These are phyloP conservation scores for Paxillus involutus DNA, from an alignment of 768 basidiomycete species.

Conservation along the genomic window DNA sequence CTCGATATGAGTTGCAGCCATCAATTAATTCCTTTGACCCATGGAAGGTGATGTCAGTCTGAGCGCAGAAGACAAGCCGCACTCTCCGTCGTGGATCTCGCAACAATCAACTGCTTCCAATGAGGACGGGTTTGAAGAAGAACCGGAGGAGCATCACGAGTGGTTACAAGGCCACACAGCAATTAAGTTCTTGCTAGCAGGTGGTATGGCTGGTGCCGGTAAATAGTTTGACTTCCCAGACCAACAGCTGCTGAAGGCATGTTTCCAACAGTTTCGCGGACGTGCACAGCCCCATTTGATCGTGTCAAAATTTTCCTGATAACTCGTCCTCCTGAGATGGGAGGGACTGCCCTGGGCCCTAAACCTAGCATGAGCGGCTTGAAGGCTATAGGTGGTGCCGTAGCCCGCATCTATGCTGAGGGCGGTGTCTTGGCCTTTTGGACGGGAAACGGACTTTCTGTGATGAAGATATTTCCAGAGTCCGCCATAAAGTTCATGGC, in stretches of 20 bases:
- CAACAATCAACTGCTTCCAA: slow-evolving; percentile 19
- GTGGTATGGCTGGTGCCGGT: slow-evolving; percentile 95
- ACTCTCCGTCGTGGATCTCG: slow-evolving; percentile 24
- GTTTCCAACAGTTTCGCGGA: slow-evolving; percentile 75
- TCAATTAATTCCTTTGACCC: slow-evolving; percentile 25
- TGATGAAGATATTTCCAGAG: slow-evolving; percentile 95
- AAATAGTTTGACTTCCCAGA: slow-evolving; percentile 25
- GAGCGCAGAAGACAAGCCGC: slow-evolving; percentile 73
- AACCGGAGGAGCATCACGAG: slow-evolving; percentile 58
- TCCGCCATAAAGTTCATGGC: slow-evolving; percentile 98
- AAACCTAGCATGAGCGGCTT: slow-evolving; percentile 51
- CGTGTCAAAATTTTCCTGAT: slow-evolving; percentile 96
- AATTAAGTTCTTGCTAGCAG: slow-evolving; percentile 88
- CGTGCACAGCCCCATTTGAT: slow-evolving; percentile 97
- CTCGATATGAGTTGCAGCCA: slow-evolving; percentile 15
- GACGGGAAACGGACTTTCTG: slow-evolving; percentile 96
- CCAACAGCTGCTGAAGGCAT: slow-evolving; percentile 3
- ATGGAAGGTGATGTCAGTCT: slow-evolving; percentile 71
- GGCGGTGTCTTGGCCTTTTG: slow-evolving; percentile 91
- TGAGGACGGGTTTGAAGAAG: slow-evolving; percentile 47
- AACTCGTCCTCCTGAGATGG: slow-evolving; percentile 77
- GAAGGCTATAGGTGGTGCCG: slow-evolving; percentile 68
- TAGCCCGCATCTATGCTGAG: slow-evolving; percentile 82
- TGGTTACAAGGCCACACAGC: slow-evolving; percentile 72
- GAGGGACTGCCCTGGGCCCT: slow-evolving; percentile 47